These are phyloP conservation scores for Trichoderma atroviride DNA, from an alignment of 2,329 filamentous ascomycete species.

Conservation along the genomic window DNA sequence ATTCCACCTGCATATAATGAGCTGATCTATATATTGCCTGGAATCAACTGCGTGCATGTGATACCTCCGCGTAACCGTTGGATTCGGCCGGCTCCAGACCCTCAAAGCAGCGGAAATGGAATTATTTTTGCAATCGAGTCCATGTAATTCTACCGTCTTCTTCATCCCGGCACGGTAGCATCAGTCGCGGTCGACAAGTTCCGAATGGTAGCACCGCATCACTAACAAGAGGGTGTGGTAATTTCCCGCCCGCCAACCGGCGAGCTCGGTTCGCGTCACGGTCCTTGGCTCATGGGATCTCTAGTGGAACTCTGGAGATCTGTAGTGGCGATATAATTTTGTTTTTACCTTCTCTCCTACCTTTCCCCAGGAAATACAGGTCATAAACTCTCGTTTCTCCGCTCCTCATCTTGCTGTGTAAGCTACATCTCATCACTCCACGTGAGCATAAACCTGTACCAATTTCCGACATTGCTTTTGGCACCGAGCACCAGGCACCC, in stretches of 20 bases:
- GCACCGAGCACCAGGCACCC: background rate
- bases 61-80: background rate
- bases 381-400: background rate
- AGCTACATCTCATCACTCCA: background rate
- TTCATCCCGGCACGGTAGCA: background rate
- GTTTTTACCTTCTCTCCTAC: background rate
- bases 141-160: background rate
- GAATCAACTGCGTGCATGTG: background rate
- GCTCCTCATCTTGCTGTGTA: background rate
- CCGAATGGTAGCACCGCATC: background rate
- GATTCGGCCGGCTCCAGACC: background rate
- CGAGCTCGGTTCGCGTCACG: constrained; percentile 10
- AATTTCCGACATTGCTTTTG: background rate
- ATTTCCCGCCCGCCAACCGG: constrained; percentile 2
- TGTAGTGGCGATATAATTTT: background rate
- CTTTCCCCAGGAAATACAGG: background rate
- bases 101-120: background rate
- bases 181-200: constrained; percentile 1
- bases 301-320: background rate
- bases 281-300: constrained; percentile 3
- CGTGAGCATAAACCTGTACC: background rate
- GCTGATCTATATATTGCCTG: background rate
- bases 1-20: background rate
- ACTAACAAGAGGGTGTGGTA: background rate
- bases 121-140: background rate